A percentile compares a stretch with the other conserved stretches of the same genome.
Conservation (phyloP, 1,139 yeast species). For the Geotrichum phurueaensis region DNA sequence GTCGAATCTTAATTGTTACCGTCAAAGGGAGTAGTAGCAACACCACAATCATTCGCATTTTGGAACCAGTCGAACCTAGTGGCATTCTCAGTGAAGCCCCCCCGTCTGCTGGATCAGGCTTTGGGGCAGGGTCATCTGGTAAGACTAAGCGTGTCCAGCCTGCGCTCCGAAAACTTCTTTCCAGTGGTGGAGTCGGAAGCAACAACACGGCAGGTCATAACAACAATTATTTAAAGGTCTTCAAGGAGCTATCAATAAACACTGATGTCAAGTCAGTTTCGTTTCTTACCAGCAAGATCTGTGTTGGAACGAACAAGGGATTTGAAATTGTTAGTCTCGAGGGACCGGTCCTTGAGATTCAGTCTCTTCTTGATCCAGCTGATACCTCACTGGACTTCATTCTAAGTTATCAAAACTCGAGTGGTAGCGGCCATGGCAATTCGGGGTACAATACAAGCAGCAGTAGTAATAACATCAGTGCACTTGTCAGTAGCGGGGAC, state of each 20-base stretch:
- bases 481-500: not conserved
- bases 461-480: not conserved
- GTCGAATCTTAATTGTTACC: conserved; percentile 81
- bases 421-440: not conserved
- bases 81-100: not conserved
- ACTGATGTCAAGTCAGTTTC: conserved; percentile 91
- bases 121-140: not conserved
- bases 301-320: conserved; percentile 94
- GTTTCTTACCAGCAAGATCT: conserved; percentile 76
- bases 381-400: conserved; percentile 96
- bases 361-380: conserved; percentile 83
- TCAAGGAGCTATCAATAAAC: conserved; percentile 70
- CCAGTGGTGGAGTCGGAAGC: conserved; percentile 34
- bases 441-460: not conserved
- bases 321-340: conserved; percentile 76
- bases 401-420: conserved; percentile 32
- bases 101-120: not conserved
- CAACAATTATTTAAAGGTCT: conserved; percentile 46
- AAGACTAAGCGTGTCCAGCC: conserved; percentile 36
- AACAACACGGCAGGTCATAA: conserved; percentile 25
- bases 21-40: conserved; percentile 68
- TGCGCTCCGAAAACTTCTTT: conserved; percentile 43
- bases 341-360: conserved; percentile 61
- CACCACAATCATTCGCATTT: conserved; percentile 65
- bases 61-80: conserved; percentile 69